These are phyloP conservation scores for Austroboletus festivus DNA, from an alignment of 768 basidiomycete species.

Conservation along the genomic window DNA sequence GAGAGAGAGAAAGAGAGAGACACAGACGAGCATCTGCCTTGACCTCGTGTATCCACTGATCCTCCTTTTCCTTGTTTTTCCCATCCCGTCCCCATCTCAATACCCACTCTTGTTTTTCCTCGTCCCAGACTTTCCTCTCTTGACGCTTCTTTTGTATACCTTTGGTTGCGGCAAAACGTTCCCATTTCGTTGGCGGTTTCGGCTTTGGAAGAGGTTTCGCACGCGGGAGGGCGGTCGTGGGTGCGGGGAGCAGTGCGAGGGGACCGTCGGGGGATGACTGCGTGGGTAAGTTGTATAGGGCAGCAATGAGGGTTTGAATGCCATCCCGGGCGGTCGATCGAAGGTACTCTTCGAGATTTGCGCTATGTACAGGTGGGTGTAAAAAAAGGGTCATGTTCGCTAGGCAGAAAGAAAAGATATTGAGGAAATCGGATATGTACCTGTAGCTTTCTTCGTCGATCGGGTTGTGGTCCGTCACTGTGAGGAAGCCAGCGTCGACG, in stretches of 20 bases:
- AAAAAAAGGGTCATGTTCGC: no score
- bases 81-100: slow-evolving; percentile 86
- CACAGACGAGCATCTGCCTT: slow-evolving; percentile 78
- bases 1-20: not conserved
- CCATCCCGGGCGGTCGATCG: slow-evolving; percentile 76
- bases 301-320: slow-evolving; percentile 73
- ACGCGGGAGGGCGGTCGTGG: slow-evolving; percentile 76
- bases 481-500: slow-evolving; percentile 78
- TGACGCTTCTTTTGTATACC: slow-evolving; percentile 80
- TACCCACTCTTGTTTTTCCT: slow-evolving; percentile 92
- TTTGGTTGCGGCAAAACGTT: slow-evolving; percentile 89
- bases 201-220: slow-evolving; percentile 92
- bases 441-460: slow-evolving; percentile 82
- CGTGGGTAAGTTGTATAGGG: slow-evolving; percentile 82
- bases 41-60: slow-evolving; percentile 91
- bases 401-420: no score
- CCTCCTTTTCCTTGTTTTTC: slow-evolving; percentile 84
- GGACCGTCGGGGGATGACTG: slow-evolving; percentile 75
- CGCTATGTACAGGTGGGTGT: slow-evolving; percentile 40
- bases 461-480: slow-evolving; percentile 84
- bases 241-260: slow-evolving; percentile 74
- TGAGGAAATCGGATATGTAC: slow-evolving; percentile 47
- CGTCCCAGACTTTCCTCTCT: slow-evolving; percentile 89
- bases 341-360: slow-evolving; percentile 79
- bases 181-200: slow-evolving; percentile 95